Evolutionary conservation across 805 yeast species (phyloP).

Genomic region (Myxozyma vanderwaltii): DNA sequence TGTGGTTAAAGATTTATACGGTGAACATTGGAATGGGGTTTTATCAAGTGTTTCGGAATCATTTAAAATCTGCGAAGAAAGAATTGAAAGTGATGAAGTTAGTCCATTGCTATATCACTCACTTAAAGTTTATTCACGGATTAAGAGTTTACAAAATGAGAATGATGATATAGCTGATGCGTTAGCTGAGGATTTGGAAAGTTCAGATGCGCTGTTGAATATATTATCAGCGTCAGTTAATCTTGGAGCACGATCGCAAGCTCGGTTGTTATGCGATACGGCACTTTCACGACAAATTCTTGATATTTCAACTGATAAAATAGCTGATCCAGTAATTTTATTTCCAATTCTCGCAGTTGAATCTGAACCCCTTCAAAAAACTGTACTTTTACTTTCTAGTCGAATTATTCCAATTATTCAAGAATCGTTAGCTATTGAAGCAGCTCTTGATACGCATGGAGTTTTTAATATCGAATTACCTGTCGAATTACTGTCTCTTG

Average conservation of each 20-base stretch:
- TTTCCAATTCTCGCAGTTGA: conserved; percentile 26
- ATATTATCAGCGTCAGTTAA: conserved; percentile 11
- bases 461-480: conserved; percentile 47
- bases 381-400: conserved; percentile 45
- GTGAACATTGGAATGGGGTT: conserved; percentile 31
- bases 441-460: conserved; percentile 34
- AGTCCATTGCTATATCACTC: conserved; percentile 43
- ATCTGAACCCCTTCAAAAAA: conserved; percentile 44
- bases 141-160: conserved; percentile 37
- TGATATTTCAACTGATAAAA: conserved; percentile 10
- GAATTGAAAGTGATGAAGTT: conserved; percentile 10
- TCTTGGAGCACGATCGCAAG: conserved; percentile 11
- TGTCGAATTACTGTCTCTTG: conserved; percentile 44
- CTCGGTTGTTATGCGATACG: conserved; percentile 19
- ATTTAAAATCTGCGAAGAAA: conserved; percentile 4
- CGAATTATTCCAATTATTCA: conserved; percentile 49
- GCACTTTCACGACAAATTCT: conserved; percentile 24
- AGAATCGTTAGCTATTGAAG: conserved; percentile 54
- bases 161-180: conserved; percentile 40
- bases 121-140: conserved; percentile 47
- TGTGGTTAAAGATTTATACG: conserved; percentile 35
- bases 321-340: conserved; percentile 12
- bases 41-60: conserved; percentile 3
- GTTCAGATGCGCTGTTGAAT: conserved; percentile 5
- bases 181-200: conserved; percentile 41